Evolutionary conservation across 331 rosid species (phyloP).

Genomic region (Stylosanthes scabra): DNA sequence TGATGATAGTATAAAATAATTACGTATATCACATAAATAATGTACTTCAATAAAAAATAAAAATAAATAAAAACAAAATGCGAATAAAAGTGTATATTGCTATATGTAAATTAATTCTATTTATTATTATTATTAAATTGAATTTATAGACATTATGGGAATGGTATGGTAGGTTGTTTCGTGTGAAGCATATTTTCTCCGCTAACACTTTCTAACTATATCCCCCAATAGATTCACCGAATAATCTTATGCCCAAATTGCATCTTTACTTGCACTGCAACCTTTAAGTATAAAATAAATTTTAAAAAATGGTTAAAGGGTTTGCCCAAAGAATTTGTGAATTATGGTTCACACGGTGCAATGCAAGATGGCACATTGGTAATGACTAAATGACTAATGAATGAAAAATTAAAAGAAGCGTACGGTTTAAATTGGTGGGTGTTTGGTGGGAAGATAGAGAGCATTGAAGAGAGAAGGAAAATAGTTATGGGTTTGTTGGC

Average conservation of each 20-base stretch:
- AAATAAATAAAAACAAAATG: too few species aligned
- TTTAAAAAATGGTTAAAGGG: not conserved
- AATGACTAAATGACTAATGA: not conserved
- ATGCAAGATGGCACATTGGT: constrained; percentile 30
- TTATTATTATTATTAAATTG: too few species aligned
- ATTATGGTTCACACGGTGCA: constrained; percentile 9
- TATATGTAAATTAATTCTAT: too few species aligned
- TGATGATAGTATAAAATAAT: too few species aligned
- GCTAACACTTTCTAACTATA: constrained; percentile 25
- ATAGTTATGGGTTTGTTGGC: constrained; percentile 39
- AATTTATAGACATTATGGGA: not conserved
- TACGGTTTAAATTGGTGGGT: constrained; percentile 23
- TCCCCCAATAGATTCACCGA: constrained; percentile 14
- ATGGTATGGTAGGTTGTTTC: constrained; percentile 26
- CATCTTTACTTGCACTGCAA: not conserved
- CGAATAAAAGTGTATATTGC: too few species aligned
- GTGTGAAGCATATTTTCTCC: constrained; percentile 29
- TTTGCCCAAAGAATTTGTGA: not conserved
- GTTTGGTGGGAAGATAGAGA: constrained; percentile 42
- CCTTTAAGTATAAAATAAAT: too few species aligned
- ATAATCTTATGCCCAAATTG: constrained; percentile 40
- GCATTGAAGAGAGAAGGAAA: constrained; percentile 16
- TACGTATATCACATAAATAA: too few species aligned
- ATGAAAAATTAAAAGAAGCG: not conserved
- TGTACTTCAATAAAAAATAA: too few species aligned